A percentile compares a stretch with the other conserved stretches of the same genome.
phyloP scores from a whole-genome alignment of 768 basidiomycete genomes.

The Saitozyma sp. region DNA sequence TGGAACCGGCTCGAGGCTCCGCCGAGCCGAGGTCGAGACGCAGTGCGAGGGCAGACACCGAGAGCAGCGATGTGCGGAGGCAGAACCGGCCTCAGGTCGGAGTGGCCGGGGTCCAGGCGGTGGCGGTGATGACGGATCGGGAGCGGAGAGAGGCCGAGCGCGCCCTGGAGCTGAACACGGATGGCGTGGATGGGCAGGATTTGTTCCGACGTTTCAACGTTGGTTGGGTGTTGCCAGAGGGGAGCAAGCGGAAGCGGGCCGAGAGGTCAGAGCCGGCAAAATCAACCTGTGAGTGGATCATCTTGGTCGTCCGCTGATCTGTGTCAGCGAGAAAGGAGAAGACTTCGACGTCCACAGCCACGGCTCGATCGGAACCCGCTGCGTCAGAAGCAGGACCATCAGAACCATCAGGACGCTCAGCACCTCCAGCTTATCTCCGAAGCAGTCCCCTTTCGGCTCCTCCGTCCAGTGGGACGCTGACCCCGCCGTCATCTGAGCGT shows the following conservation, averaged over 20 bases:
- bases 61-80: background rate
- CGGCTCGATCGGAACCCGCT: too few species aligned
- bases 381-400: too few species aligned
- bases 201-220: conserved; percentile 79
- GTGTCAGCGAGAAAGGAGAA: too few species aligned
- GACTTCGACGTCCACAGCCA: too few species aligned
- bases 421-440: background rate
- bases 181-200: conserved; percentile 68
- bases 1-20: too few species aligned
- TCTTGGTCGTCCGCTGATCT: too few species aligned
- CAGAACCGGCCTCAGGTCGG: conserved; percentile 21
- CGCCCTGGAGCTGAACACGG: conserved; percentile 59
- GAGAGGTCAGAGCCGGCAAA: conserved; percentile 45
- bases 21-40: background rate
- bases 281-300: conserved; percentile 47
- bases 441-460: conserved; percentile 2
- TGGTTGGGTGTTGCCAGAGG: conserved; percentile 83
- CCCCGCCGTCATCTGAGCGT: background rate
- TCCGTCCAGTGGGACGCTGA: background rate
- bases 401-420: too few species aligned
- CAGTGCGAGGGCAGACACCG: background rate
- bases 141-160: conserved; percentile 40
- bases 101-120: conserved; percentile 37
- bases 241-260: conserved; percentile 64
- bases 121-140: conserved; percentile 35